Base-by-base conservation (phyloP, 208 protist species). In the Acanthamoeba healyi region DNA sequence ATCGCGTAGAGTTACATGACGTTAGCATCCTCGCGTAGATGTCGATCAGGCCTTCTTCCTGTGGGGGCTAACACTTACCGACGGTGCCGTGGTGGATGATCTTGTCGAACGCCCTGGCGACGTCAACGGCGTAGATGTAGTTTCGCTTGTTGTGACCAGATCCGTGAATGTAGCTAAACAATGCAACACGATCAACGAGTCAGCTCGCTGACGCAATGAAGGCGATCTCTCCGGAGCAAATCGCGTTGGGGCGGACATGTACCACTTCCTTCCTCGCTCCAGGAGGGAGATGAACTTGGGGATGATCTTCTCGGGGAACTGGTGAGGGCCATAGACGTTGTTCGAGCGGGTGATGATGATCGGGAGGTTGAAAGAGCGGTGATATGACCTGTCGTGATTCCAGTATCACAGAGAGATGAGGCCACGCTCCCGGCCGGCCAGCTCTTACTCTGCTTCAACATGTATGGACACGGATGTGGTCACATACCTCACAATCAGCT, bases 291-390 rank as follows among this genome's bases (percentile, higher is more conserved):
- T 96, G 93, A 98, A 98, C 44, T 97, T 96, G 42, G 98, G 98
- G 24, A 98, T 98, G 29, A 98, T 63, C 94, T 99, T 99, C 88
- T 99, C 98, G 49, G 98, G 97, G 44, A 87, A 94, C 65, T 99
- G 98, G 72, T 96, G 96, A 5, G 97, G 97, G 2, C 98, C 98
- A 92, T 98, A 99, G 7, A 98, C 98, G 63, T 99, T 99, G 95
- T 99, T 99, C 40, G 98, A 97, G n/a, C 98, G 97, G 10, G 98
- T 99, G 86, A 99, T 98, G 90, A 99, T 98, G 40, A 99, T 95
- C 2, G 98, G 98, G 15, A 99, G 79, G 58, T 97, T 94, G 96
- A 99, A 99, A 10, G 98, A 99, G 56, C 97, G 94, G 84, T 97
- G 94, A 94, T 98, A 99, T 0, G 98, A 94, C 58, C 97, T 96